Evolutionary conservation across 208 protist genomes (phyloP).

Genomic region (Leishmania martiniquensis): DNA sequence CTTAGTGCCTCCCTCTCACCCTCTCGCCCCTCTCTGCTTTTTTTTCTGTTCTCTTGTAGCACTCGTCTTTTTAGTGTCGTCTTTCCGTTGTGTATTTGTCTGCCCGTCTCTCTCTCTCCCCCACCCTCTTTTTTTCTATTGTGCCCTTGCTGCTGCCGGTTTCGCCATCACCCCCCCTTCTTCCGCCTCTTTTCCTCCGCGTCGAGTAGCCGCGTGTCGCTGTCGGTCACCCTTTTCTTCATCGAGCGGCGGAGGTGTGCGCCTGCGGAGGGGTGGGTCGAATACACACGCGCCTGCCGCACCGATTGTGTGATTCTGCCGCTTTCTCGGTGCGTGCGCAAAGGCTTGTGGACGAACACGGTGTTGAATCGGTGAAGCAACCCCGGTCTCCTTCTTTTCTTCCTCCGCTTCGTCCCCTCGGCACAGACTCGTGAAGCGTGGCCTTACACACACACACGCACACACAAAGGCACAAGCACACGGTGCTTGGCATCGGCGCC

Average conservation of each 20-base stretch:
- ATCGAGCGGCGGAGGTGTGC: neutral
- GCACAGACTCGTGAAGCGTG: too few relatives aligned
- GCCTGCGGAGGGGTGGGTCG: too few relatives aligned
- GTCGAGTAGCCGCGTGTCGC: neutral
- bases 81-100: neutral
- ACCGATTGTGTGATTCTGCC: neutral
- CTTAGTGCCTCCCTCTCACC: too few relatives aligned
- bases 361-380: neutral
- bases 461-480: neutral
- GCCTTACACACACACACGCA: neutral
- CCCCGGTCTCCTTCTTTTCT: neutral
- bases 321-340: neutral
- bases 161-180: neutral
- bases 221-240: neutral
- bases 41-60: neutral
- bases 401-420: neutral
- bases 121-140: neutral
- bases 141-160: neutral
- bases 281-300: neutral
- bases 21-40: neutral
- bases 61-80: neutral
- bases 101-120: neutral
- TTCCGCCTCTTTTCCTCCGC: neutral
- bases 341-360: neutral
- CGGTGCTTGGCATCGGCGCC: neutral